phyloP scores from a whole-genome alignment of 176 grass and related monocot genomes.

The Poa annua region DNA sequence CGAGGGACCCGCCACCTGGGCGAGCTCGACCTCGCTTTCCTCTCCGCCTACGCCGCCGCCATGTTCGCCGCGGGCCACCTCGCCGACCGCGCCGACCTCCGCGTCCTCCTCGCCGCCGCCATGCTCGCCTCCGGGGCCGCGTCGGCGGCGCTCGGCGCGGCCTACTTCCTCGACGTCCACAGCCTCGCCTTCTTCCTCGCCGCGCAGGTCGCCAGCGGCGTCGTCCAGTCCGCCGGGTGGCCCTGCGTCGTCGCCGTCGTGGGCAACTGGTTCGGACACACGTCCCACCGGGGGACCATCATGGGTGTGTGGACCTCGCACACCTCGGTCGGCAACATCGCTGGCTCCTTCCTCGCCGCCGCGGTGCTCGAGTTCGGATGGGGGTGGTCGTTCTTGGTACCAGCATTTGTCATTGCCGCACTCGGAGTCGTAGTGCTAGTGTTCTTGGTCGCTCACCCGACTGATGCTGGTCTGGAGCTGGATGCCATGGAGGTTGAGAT shows the following conservation, averaged over 20 bases:
- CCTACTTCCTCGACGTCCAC: constrained; percentile 75
- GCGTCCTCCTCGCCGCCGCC: constrained; percentile 69
- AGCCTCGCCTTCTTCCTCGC: constrained; percentile 65
- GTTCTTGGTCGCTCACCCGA: constrained; percentile 67
- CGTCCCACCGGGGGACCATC: constrained; percentile 66
- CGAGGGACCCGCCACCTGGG: constrained; percentile 75
- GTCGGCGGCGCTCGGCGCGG: constrained; percentile 66
- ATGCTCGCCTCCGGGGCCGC: constrained; percentile 75
- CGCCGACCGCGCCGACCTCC: constrained; percentile 79
- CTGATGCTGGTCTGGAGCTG: constrained; percentile 56
- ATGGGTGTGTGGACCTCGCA: constrained; percentile 96
- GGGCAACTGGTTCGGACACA: constrained; percentile 90
- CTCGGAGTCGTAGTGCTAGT: constrained; percentile 54
- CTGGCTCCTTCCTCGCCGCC: constrained; percentile 76
- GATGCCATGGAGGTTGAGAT: constrained; percentile 71
- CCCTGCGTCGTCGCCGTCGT: constrained; percentile 90
- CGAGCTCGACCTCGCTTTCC: constrained; percentile 94
- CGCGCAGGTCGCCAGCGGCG: constrained; percentile 68
- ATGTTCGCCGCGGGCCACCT: constrained; percentile 93
- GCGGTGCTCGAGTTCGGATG: constrained; percentile 88
- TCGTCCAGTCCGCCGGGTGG: constrained; percentile 88
- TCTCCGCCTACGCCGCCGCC: constrained; percentile 63
- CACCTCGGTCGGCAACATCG: constrained; percentile 86
- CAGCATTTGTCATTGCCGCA: constrained; percentile 52
- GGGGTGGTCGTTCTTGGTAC: constrained; percentile 87